Evolutionary conservation across 192 early-diverging fungal genomes (phyloP), one percentile per base, ranked within the genome.

Genomic region (Coemansia sp.): DNA sequence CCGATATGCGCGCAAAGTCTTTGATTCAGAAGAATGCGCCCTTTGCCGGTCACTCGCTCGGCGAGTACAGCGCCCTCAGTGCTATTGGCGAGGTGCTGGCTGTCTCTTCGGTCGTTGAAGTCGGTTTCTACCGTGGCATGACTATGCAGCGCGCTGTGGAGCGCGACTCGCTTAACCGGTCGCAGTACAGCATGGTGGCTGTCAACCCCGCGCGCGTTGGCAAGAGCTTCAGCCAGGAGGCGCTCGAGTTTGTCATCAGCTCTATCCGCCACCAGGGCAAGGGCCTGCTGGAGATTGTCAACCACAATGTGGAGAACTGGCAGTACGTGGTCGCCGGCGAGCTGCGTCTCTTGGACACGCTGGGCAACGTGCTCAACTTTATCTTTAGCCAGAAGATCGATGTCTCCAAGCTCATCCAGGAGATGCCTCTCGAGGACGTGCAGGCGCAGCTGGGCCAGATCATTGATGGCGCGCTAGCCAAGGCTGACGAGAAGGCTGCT

Each of bases 221-320:
- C 61, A 87, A 83, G 62, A 90, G 91, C n/a, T 92, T 97, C 75
- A 89, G 88, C 71, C 91, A 97, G 82, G 86, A 89, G 77, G 93
- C 90, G 5, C 89, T 97, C 68, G 68, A 72, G 66, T 75, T 75
- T 53, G 73, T 75, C 39, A 93, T 97, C 21, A 87, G 89, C 64
- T 84, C 89, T 33, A 93, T 97, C 76, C 89, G 91, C 56, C 86
- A 89, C 72, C 83, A 87, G 69, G 87, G 90, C 61, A 85, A 86
- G 64, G 88, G 88, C 39, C 79, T 95, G 26, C 75, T 94, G 55
- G 95, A 97, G 70, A 97, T 97, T 81, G 95, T 97, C 70, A 97
- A 97, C 85, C 94, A 87, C 88, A 97, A 97, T 85, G 95, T 97
- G 55, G 95, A 95, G 79, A 95, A 95, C 86, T 91, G 93, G 87